A percentile compares a stretch with the other conserved stretches of the same genome.
Conservation (phyloP, 768 basidiomycete genomes). For the Candolleomyces efflorescens region DNA sequence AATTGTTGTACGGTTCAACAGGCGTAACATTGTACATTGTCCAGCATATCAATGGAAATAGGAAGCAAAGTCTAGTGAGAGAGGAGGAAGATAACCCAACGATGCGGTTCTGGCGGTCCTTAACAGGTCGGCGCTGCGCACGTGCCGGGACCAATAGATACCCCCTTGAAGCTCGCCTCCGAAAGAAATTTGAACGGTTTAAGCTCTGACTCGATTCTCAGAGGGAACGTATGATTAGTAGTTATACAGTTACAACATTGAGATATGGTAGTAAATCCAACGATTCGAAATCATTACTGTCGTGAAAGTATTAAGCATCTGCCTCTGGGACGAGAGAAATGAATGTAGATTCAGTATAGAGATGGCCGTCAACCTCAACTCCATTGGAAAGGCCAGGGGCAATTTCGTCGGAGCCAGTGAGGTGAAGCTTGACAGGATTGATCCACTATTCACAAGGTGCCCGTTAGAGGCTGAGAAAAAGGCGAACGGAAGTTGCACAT, state of each 20-base stretch:
- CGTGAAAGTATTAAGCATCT: background rate
- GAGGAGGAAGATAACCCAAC: background rate
- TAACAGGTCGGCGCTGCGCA: conserved; percentile 1
- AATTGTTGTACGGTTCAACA: conserved; percentile 27
- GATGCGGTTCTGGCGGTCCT: background rate
- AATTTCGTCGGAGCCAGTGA: conserved; percentile 40
- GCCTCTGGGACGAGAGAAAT: conserved; percentile 46
- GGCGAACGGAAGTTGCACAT: conserved; percentile 18
- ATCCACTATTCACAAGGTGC: conserved; percentile 35
- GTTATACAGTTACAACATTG: background rate
- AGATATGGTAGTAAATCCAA: background rate
- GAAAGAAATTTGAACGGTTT: background rate
- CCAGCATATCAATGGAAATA: conserved; percentile 16
- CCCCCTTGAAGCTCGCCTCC: too few species aligned
- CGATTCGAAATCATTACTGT: too few species aligned
- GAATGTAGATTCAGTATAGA: conserved; percentile 92
- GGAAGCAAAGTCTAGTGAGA: conserved; percentile 37
- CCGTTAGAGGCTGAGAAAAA: conserved; percentile 16
- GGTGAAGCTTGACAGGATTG: conserved; percentile 39
- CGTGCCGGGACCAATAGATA: background rate
- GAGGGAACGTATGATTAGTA: background rate
- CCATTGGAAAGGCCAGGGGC: conserved; percentile 35
- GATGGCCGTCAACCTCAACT: conserved; percentile 53
- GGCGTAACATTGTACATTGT: conserved; percentile 54
- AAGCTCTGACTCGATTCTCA: background rate